Evolutionary conservation across 805 yeast genomes (phyloP), one percentile per base, ranked within the genome.

Genomic region (Sungouiella blattae): DNA sequence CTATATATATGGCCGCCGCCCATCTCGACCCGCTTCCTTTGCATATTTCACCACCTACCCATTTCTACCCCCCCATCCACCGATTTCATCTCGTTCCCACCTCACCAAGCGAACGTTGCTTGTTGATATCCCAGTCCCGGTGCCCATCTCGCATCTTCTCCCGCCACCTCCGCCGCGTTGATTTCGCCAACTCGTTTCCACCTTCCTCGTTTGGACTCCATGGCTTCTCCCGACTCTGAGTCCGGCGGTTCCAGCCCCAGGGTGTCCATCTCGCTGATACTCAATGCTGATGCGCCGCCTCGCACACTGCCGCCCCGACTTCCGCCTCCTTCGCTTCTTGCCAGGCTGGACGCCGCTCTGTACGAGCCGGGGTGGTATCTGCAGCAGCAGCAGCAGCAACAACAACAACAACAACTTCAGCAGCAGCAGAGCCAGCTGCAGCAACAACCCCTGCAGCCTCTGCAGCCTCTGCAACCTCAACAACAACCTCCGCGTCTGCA

Each of bases 181-280:
- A 20, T 20, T 20, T 20, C 22, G 6, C 22, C 22, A 9, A 9
- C 9, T 9, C 22, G 22, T 20, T 7, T n/a, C n/a, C n/a, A n/a
- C n/a, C n/a, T 20, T 20, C 22, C 22, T 30, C 12, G 22, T 32
- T 23, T 31, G 20, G 26, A 12, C 15, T 18, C 20, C 17, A 21
- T 17, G 36, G 26, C 32, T 32, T 23, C 9, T 6, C 21, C 27
- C 26, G 13, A 20, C 22, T 7, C 21, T 6, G 13, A 13, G 11
- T n/a, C 27, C 16, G 6, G 15, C 16, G 27, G 27, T 6, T 25
- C 30, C 24, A 33, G 41, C 23, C 39, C 39, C 23, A 38, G 26
- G 29, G 31, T 34, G 18, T 26, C 42, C 11, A 38, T 41, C 9
- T 26, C 39, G 23, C 39, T 41, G 44, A 34, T 41, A 9, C 30